Evolutionary conservation across 345 rosid genomes (phyloP).

Genomic region (Pseudoturritis turrita): DNA sequence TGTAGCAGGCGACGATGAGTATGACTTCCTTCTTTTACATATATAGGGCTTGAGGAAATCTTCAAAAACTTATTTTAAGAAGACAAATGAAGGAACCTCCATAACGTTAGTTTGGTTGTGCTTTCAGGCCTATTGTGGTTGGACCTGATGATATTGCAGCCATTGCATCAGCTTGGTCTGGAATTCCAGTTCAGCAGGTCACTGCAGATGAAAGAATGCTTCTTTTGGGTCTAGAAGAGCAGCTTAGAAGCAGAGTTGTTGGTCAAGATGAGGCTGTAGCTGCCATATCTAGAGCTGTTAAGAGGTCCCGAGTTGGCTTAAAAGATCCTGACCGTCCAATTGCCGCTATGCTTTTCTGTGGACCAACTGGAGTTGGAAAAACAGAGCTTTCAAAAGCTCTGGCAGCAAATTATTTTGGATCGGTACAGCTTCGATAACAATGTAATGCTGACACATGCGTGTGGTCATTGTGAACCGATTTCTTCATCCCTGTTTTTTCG

Average conservation of each 20-base stretch:
- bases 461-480: not conserved
- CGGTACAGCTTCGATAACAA: slow-evolving; percentile 49
- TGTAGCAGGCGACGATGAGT: slow-evolving; percentile 54
- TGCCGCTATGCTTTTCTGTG: slow-evolving; percentile 96
- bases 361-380: slow-evolving; percentile 98
- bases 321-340: slow-evolving; percentile 91
- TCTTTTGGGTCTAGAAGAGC: slow-evolving; percentile 75
- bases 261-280: slow-evolving; percentile 97
- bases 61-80: not conserved
- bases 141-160: slow-evolving; percentile 95
- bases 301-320: slow-evolving; percentile 87
- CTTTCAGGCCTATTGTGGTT: slow-evolving; percentile 63
- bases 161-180: slow-evolving; percentile 94
- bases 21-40: slow-evolving; percentile 30
- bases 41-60: not conserved
- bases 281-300: slow-evolving; percentile 93
- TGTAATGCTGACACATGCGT: not conserved
- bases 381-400: slow-evolving; percentile 90
- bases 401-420: slow-evolving; percentile 83
- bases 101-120: slow-evolving; percentile 25
- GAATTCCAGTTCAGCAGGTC: slow-evolving; percentile 95
- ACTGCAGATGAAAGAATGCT: slow-evolving; percentile 85
- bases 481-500: not conserved
- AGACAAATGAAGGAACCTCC: not conserved
- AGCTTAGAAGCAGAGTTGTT: slow-evolving; percentile 68